phyloP scores from a whole-genome alignment of 2,329 filamentous ascomycete species.

The Lecanicillium sp. region DNA sequence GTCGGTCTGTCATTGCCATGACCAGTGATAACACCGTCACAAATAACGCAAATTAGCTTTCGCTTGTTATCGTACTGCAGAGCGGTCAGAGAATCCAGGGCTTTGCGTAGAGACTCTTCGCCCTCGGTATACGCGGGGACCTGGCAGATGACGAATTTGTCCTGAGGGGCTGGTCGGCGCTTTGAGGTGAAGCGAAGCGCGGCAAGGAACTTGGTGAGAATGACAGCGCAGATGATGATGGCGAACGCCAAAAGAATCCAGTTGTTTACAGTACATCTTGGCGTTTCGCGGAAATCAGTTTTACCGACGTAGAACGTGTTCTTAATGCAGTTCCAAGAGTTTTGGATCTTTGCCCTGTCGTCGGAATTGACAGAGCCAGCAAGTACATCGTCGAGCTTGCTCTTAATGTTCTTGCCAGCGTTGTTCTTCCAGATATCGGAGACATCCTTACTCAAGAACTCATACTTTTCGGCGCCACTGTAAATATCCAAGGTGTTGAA shows the following conservation, averaged over 20 bases:
- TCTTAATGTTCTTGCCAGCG: slow-evolving; percentile 71
- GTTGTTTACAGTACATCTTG: slow-evolving; percentile 80
- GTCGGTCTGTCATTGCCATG: slow-evolving; percentile 93
- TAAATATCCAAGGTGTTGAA: slow-evolving; percentile 63
- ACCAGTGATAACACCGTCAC: slow-evolving; percentile 94
- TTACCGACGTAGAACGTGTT: slow-evolving; percentile 78
- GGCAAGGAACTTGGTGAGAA: slow-evolving; percentile 81
- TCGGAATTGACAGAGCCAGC: slow-evolving; percentile 33
- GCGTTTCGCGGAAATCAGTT: slow-evolving; percentile 71
- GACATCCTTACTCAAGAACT: slow-evolving; percentile 65
- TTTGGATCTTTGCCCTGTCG: slow-evolving; percentile 49
- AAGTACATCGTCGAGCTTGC: slow-evolving; percentile 50
- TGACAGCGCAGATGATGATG: slow-evolving; percentile 73
- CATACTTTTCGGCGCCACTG: slow-evolving; percentile 48
- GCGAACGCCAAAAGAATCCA: slow-evolving; percentile 84
- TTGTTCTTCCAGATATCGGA: slow-evolving; percentile 64
- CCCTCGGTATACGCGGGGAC: slow-evolving; percentile 97
- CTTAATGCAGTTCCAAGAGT: slow-evolving; percentile 73
- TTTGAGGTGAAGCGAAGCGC: slow-evolving; percentile 92
- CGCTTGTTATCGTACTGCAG: slow-evolving; percentile 97
- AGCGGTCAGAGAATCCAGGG: slow-evolving; percentile 87
- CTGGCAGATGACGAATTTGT: slow-evolving; percentile 98
- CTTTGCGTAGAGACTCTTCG: slow-evolving; percentile 88
- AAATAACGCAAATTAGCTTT: slow-evolving; percentile 93
- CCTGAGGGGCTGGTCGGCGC: slow-evolving; percentile 78